A percentile compares a stretch with the other conserved stretches of the same genome.
These are phyloP conservation scores for Alternaria solani DNA, from an alignment of 2,329 filamentous ascomycete genomes.

Conservation along the genomic window DNA sequence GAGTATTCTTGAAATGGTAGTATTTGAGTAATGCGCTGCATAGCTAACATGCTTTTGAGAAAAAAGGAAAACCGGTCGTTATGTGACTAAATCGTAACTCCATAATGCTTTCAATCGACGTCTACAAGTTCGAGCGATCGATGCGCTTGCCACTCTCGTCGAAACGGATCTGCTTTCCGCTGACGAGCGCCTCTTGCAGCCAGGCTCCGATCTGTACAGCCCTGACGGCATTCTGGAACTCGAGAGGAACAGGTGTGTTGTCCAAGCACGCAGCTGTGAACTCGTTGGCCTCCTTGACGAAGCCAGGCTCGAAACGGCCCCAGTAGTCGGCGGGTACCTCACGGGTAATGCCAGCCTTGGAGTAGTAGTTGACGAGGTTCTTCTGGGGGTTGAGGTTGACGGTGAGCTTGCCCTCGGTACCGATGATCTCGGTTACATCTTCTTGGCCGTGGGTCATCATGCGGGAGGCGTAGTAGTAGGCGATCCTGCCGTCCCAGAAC, in stretches of 20 bases:
- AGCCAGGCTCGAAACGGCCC: constrained; percentile 52
- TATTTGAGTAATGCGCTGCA: too few relatives aligned
- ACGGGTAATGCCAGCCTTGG: constrained; percentile 45
- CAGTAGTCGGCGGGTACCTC: constrained; percentile 53
- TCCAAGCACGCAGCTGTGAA: constrained; percentile 51
- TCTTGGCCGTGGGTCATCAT: constrained; percentile 54
- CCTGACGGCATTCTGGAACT: constrained; percentile 46
- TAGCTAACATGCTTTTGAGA: too few relatives aligned
- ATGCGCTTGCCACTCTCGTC: constrained; percentile 37
- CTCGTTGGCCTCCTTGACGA: constrained; percentile 53
- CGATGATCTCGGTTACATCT: constrained; percentile 4
- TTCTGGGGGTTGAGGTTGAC: constrained; percentile 40
- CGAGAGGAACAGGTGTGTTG: constrained; percentile 47
- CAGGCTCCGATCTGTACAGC: constrained; percentile 53
- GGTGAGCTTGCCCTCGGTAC: constrained; percentile 2
- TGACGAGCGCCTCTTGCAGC: constrained; percentile 66
- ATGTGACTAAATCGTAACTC: too few relatives aligned
- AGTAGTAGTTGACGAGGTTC: constrained; percentile 47
- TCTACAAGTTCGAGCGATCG: constrained; percentile 28
- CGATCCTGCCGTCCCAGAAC: constrained; percentile 56
- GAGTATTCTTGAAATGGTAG: too few relatives aligned
- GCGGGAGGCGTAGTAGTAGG: constrained; percentile 55
- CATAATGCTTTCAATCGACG: neutral
- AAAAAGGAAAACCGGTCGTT: too few relatives aligned
- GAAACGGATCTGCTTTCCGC: constrained; percentile 62